These are phyloP conservation scores for Russula emetica DNA, from an alignment of 768 basidiomycete genomes.

Conservation along the genomic window DNA sequence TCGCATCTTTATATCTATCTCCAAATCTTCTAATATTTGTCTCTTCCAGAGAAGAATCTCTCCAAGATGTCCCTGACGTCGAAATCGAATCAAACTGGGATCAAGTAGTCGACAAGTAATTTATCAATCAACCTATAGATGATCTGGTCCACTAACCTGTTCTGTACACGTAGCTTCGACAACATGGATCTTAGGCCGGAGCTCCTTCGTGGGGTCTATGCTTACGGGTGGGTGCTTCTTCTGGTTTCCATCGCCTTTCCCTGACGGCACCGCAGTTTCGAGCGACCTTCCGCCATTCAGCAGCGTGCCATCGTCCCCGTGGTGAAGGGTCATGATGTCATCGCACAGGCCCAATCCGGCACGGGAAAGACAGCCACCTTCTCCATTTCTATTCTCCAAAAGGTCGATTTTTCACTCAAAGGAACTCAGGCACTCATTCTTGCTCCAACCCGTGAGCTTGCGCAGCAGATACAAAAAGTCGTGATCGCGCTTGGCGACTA, in stretches of 20 bases:
- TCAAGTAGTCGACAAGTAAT: constrained; percentile 91
- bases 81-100: constrained; percentile 99
- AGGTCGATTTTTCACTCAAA: constrained; percentile 84
- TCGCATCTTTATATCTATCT: neutral
- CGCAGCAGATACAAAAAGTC: constrained; percentile 96
- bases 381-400: constrained; percentile 94
- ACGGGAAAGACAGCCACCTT: constrained; percentile 99
- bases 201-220: constrained; percentile 95
- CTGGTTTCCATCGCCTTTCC: neutral
- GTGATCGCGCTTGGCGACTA: constrained; percentile 92
- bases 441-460: constrained; percentile 95
- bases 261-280: constrained; percentile 59
- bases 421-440: constrained; percentile 97
- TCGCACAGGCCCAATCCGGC: constrained; percentile 98
- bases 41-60: constrained; percentile 54
- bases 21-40: neutral
- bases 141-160: constrained; percentile 24
- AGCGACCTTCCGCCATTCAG: constrained; percentile 98
- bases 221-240: constrained; percentile 70
- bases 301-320: constrained; percentile 99
- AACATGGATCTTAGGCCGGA: constrained; percentile 97
- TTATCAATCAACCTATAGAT: constrained; percentile 9
- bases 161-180: constrained; percentile 66
- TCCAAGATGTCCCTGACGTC: constrained; percentile 73
- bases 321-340: constrained; percentile 97